Conservation (phyloP, 495 filamentous ascomycete species). For the Penicillium ochrochloron region DNA sequence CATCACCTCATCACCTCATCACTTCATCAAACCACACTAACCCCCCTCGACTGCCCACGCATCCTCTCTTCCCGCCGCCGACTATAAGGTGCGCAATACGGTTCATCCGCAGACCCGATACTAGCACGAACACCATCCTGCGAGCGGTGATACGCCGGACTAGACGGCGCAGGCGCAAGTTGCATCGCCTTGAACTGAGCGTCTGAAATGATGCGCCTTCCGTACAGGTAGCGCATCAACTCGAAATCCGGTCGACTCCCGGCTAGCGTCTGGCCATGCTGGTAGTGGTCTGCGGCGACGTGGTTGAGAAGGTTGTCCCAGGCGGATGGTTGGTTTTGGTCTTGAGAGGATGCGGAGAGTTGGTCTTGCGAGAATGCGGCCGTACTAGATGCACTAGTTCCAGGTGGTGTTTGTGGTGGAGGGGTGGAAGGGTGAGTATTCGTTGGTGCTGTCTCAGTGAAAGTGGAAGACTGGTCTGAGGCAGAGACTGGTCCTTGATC, state of each 20-base stretch:
- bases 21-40: constrained; percentile 35
- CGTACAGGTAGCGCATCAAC: constrained; percentile 52
- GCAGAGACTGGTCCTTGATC: constrained; percentile 8
- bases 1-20: neutral
- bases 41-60: constrained; percentile 44
- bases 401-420: neutral
- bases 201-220: constrained; percentile 46
- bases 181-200: constrained; percentile 54
- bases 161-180: constrained; percentile 46
- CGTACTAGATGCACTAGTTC: neutral
- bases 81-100: constrained; percentile 52
- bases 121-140: constrained; percentile 48
- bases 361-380: neutral
- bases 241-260: constrained; percentile 50
- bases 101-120: constrained; percentile 51
- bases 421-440: neutral
- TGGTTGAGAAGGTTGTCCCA: constrained; percentile 50
- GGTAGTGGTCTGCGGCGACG: constrained; percentile 43
- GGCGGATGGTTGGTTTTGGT: constrained; percentile 21
- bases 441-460: neutral
- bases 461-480: neutral
- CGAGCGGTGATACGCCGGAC: constrained; percentile 50
- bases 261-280: constrained; percentile 45
- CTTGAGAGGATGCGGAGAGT: neutral
- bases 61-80: constrained; percentile 48